These are phyloP conservation scores for Blepharisma undulans DNA, from an alignment of 169 alveolate genomes.

Conservation along the genomic window DNA sequence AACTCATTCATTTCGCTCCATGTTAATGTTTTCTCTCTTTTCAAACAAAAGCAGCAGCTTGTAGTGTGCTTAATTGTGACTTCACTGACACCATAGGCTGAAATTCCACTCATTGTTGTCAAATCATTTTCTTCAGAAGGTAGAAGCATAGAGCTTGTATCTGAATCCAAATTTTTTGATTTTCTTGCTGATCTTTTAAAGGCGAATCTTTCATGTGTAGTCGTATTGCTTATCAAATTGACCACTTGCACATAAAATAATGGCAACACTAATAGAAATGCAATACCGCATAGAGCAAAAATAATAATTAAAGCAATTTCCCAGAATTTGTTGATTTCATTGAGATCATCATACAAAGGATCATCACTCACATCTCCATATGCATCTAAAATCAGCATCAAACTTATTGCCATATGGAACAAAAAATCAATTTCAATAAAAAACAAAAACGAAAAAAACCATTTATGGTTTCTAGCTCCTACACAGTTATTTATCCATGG, in stretches of 20 bases:
- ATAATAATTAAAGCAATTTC: neutral
- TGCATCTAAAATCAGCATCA: neutral
- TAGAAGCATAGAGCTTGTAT: slow-evolving; percentile 18
- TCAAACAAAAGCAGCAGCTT: neutral
- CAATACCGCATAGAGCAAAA: slow-evolving; percentile 1
- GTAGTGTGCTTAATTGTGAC: neutral
- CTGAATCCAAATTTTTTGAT: neutral
- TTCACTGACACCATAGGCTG: slow-evolving; percentile 4
- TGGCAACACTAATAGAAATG: slow-evolving; percentile 27
- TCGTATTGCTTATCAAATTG: neutral
- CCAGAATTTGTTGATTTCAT: neutral
- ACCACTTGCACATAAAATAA: slow-evolving; percentile 21
- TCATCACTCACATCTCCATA: neutral
- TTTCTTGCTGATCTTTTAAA: neutral
- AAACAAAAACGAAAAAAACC: slow-evolving; percentile 42
- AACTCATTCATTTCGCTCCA: neutral
- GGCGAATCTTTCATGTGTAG: slow-evolving; percentile 39
- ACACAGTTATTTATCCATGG: slow-evolving; percentile 91
- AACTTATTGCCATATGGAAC: neutral
- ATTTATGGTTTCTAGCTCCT: slow-evolving; percentile 78
- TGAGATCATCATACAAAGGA: neutral
- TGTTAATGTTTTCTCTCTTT: neutral
- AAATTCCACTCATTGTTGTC: neutral
- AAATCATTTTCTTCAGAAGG: neutral
- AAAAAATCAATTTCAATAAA: slow-evolving; percentile 23